Conservation (phyloP, 192 early-diverging fungal genomes). For the Gamsiella multidivaricata region DNA sequence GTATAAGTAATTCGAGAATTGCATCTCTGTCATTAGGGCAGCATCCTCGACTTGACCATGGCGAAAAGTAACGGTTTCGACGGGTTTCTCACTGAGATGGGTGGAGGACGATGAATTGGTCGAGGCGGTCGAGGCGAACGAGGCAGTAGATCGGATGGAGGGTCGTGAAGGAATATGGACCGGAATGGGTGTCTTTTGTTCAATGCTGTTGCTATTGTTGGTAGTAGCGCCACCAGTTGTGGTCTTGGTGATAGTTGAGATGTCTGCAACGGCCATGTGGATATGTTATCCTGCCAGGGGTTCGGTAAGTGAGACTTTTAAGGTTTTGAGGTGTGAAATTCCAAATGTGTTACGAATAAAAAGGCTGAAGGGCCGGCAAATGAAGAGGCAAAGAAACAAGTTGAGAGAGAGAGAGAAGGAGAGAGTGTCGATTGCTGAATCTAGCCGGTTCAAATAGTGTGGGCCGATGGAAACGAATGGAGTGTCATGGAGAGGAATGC, state of each 20-base stretch:
- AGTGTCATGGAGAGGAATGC: neutral
- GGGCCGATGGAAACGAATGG: constrained; percentile 11
- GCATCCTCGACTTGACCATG: constrained; percentile 44
- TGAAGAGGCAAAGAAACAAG: neutral
- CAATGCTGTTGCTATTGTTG: too few species aligned
- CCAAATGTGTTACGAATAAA: too few species aligned
- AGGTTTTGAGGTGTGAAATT: too few species aligned
- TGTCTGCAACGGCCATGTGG: neutral
- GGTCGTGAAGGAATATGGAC: constrained; percentile 18
- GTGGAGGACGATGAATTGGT: neutral
- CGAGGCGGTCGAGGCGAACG: neutral
- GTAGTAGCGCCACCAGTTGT: too few species aligned
- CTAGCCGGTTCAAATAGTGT: neutral
- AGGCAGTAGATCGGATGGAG: constrained; percentile 14
- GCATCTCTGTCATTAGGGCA: constrained; percentile 29
- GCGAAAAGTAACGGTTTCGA: constrained; percentile 26
- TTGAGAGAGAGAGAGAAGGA: neutral
- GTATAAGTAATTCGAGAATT: constrained; percentile 43
- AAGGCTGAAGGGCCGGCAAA: neutral
- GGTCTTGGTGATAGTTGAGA: neutral
- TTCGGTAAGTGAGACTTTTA: neutral
- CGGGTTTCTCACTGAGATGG: neutral
- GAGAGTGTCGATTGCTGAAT: too few species aligned
- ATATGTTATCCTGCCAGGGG: neutral
- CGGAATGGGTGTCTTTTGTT: too few species aligned